Evolutionary conservation across 768 basidiomycete genomes (phyloP), one percentile per base, ranked within the genome.

Genomic region (Aureoboletus auriporus): DNA sequence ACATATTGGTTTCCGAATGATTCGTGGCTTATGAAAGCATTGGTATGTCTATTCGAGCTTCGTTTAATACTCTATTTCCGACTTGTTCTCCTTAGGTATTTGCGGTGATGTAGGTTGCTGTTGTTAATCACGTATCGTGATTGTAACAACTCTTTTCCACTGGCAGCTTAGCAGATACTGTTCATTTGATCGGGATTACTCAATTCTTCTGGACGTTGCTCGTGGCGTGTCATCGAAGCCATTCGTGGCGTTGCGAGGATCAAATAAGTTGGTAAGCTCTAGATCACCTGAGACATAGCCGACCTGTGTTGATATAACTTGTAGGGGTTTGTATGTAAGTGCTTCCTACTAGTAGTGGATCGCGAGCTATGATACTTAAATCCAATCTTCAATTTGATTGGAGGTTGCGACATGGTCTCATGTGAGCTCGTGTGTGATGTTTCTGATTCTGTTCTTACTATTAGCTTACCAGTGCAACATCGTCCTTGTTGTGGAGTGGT

Each of bases 141-240:
- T 23, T n/a, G n/a, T 23, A 23, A 23, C 20, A 23, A 4, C 17
- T 12, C 11, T 10, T 33, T 44, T 16, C 9, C 13, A n/a, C n/a
- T n/a, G n/a, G n/a, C 33, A 57, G 56, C 16, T 9, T 42, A 9
- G 47, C 28, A n/a, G 55, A 57, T 11, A 57, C 50, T n/a, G 8
- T 5, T 17, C 50, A 53, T n/a, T 5, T 47, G n/a, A 29, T 57
- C 6, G 47, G 42, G 16, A 39, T 45, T 14, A 35, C 28, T 23
- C 39, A 47, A 6, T 1, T 33, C 7, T 0, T 38, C 26, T 57
- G 56, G 55, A 2, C 1, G 2, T 5, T 37, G 8, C 30, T 53
- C 28, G 23, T 49, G 6, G 11, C 9, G 10, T 57, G 56, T 20
- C 56, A 49, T 41, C 12, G 8, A 23, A 16, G 14, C 2, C 0